Evolutionary conservation across 202 grass and related monocot genomes (phyloP).

Genomic region (Panicum virgatum): DNA sequence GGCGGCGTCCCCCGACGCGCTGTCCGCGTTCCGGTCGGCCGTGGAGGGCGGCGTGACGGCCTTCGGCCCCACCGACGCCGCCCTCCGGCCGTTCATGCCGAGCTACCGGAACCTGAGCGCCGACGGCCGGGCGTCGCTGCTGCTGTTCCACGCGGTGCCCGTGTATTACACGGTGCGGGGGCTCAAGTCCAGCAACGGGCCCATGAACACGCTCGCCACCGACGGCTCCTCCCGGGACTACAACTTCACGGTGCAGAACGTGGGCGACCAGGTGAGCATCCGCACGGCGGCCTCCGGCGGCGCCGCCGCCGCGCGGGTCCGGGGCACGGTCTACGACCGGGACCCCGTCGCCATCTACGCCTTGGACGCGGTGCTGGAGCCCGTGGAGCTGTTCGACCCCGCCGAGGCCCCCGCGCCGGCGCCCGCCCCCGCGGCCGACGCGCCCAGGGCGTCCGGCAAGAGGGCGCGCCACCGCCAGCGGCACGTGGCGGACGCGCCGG

Average conservation of each 20-base stretch:
- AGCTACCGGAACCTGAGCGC: conserved; percentile 63
- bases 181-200: conserved; percentile 77
- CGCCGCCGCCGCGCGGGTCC: conserved; percentile 42
- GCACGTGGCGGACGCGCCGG: conserved; percentile 50
- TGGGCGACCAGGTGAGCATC: conserved; percentile 62
- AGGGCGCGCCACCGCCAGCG: neutral
- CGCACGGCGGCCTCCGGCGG: conserved; percentile 46
- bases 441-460: conserved; percentile 38
- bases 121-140: conserved; percentile 58
- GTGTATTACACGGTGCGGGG: conserved; percentile 67
- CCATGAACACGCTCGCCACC: conserved; percentile 87
- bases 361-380: conserved; percentile 57
- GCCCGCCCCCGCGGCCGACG: conserved; percentile 36
- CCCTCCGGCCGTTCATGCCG: conserved; percentile 55
- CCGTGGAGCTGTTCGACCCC: conserved; percentile 66
- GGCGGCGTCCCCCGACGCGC: conserved; percentile 45
- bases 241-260: conserved; percentile 76
- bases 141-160: conserved; percentile 73
- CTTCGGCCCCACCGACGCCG: conserved; percentile 69
- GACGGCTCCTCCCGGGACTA: conserved; percentile 63
- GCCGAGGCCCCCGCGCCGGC: conserved; percentile 37
- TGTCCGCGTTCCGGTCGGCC: conserved; percentile 56
- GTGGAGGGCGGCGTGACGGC: conserved; percentile 61
- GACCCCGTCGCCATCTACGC: conserved; percentile 76
- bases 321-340: conserved; percentile 49